Evolutionary conservation across 169 alveolate species (phyloP).

Genomic region (Eimeria maxima): DNA sequence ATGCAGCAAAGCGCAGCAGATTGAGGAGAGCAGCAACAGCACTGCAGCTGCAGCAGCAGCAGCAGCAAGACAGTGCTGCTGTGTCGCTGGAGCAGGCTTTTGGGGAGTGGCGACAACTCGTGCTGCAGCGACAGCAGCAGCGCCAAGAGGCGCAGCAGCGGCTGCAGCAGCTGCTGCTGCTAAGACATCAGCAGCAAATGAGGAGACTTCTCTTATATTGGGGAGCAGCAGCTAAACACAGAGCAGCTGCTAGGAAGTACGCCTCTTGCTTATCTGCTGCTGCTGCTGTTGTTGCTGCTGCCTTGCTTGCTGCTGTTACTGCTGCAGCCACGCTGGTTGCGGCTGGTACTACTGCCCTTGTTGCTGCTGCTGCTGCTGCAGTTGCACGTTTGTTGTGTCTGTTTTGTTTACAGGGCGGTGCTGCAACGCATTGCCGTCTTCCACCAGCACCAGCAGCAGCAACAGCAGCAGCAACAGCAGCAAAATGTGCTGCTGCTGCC

Average conservation of each 20-base stretch:
- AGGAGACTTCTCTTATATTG: constrained; percentile 3
- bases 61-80: constrained; percentile 28
- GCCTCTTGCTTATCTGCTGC: neutral
- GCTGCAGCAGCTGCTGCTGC: constrained; percentile 66
- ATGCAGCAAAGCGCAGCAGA: constrained; percentile 20
- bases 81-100: neutral
- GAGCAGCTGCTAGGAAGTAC: constrained; percentile 46
- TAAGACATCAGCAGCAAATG: constrained; percentile 41
- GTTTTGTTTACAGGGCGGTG: constrained; percentile 31
- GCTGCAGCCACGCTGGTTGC: neutral
- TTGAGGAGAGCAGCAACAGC: constrained; percentile 27
- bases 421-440: constrained; percentile 42
- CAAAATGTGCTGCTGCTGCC: constrained; percentile 15
- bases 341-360: neutral
- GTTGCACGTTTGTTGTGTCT: neutral
- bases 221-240: constrained; percentile 54
- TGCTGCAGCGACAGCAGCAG: constrained; percentile 61
- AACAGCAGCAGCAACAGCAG: constrained; percentile 18
- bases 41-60: neutral
- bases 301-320: neutral
- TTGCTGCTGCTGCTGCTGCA: neutral
- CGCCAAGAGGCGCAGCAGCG: constrained; percentile 58
- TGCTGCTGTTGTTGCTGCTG: neutral
- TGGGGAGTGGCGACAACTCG: constrained; percentile 30
- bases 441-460: constrained; percentile 63